Evolutionary conservation across 2,329 filamentous ascomycete genomes (phyloP).

Genomic region (Calonectria hongkongensis): DNA sequence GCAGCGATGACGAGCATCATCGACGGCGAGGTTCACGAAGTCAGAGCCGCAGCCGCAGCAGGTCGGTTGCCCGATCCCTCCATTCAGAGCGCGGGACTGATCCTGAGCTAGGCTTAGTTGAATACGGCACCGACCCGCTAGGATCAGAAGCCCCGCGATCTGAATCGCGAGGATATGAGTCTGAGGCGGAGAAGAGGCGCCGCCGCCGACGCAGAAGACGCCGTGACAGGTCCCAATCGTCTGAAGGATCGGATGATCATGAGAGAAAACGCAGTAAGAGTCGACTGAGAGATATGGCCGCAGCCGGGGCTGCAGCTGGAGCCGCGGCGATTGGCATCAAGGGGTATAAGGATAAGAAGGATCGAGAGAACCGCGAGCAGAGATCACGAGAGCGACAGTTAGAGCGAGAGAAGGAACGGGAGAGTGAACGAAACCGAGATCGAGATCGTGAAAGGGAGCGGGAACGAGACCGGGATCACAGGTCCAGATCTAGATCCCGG

Average conservation of each 20-base stretch:
- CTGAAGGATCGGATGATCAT: conserved; percentile 58
- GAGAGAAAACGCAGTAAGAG: conserved; percentile 72
- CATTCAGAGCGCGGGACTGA: conserved; percentile 74
- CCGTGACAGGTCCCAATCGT: conserved; percentile 57
- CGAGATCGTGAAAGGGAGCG: conserved; percentile 48
- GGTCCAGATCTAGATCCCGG: conserved; percentile 49
- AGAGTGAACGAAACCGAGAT: conserved; percentile 54
- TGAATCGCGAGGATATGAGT: conserved; percentile 65
- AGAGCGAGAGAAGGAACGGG: conserved; percentile 46
- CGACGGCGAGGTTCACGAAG: conserved; percentile 61
- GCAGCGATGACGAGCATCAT: conserved; percentile 61
- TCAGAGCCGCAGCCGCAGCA: conserved; percentile 65
- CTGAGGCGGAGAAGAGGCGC: conserved; percentile 67
- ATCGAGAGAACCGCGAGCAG: conserved; percentile 59
- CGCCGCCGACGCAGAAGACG: conserved; percentile 63
- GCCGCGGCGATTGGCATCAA: conserved; percentile 79
- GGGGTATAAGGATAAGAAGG: conserved; percentile 71
- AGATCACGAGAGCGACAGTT: conserved; percentile 59
- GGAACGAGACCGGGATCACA: conserved; percentile 55
- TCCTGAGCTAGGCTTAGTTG: conserved; percentile 81
- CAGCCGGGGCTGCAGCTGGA: conserved; percentile 74
- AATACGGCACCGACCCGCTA: conserved; percentile 78
- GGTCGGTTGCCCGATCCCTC: conserved; percentile 70
- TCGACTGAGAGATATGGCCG: conserved; percentile 72
- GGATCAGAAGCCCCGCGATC: conserved; percentile 58